phyloP scores from a whole-genome alignment of 2,329 filamentous ascomycete species.

The Neocatenulostroma microsporum region DNA sequence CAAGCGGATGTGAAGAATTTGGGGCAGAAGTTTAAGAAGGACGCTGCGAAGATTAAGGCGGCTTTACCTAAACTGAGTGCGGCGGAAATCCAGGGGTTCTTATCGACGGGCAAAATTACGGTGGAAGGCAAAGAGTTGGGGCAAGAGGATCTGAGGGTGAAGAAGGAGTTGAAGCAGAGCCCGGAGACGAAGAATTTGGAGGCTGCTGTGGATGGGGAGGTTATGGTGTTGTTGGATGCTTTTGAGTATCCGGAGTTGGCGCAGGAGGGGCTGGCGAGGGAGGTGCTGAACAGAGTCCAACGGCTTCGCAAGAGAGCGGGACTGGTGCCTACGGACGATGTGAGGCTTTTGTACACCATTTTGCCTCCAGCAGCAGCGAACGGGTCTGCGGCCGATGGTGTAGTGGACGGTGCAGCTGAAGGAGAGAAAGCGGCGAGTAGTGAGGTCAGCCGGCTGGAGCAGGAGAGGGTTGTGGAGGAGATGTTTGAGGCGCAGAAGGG shows the following conservation, averaged over 20 bases:
- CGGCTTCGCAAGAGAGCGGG: slow-evolving; percentile 89
- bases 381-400: slow-evolving; percentile 15
- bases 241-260: slow-evolving; percentile 76
- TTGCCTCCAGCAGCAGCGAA: slow-evolving; percentile 39
- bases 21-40: slow-evolving; percentile 96
- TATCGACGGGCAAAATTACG: slow-evolving; percentile 62
- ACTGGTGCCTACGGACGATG: slow-evolving; percentile 82
- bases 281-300: slow-evolving; percentile 90
- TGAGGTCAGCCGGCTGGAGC: slow-evolving; percentile 24
- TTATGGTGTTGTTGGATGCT: slow-evolving; percentile 83
- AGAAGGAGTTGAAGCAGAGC: slow-evolving; percentile 67
- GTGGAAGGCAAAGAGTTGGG: slow-evolving; percentile 82
- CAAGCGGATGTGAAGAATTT: slow-evolving; percentile 87
- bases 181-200: slow-evolving; percentile 66
- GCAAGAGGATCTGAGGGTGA: slow-evolving; percentile 75
- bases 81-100: slow-evolving; percentile 71
- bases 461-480: slow-evolving; percentile 26
- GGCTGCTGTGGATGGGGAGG: slow-evolving; percentile 80
- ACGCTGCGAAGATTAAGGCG: slow-evolving; percentile 84
- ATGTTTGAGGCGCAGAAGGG: slow-evolving; percentile 29
- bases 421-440: slow-evolving; percentile 17
- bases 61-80: slow-evolving; percentile 71
- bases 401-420: slow-evolving; percentile 11
- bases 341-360: slow-evolving; percentile 88
- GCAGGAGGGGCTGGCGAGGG: slow-evolving; percentile 79